Base-by-base conservation (phyloP, 768 basidiomycete genomes). In the Pluteus cervinus region DNA sequence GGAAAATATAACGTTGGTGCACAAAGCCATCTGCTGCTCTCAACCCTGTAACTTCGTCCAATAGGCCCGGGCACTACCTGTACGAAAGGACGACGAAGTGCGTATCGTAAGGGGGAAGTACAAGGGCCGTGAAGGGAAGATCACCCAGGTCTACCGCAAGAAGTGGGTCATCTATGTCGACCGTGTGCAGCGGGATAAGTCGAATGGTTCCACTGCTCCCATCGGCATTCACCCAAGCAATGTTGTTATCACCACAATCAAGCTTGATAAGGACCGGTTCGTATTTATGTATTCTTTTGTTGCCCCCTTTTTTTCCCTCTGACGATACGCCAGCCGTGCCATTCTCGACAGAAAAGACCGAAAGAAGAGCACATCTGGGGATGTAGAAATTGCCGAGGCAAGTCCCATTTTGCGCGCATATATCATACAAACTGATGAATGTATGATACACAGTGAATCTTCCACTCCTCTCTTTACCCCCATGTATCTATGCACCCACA, bases 91-190 rank as follows among this genome's bases (percentile, higher is more conserved):
- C 53, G 94, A 99, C 62, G 94, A 98, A 68, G 94, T 98, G 48
- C 73, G 85, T 57, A 91, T 99, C 53, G 88, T 97, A 43, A 79
- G 94, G 48, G 94, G 94, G 40, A 93, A 94, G 65, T 92, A 96
- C 79, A 96, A 96, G 76, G 94, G 96, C 36, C 80, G 92, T 58
- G 94, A 99, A 75, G 94, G 94, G 56, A 97, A 97, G 71, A 81
- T 99, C 46, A 89, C 88, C 43, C 85, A 92, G 67, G 93, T 97
- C 48, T 94, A 93, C 77, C 86, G 93, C 63, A 94, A 94, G 82
- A 93, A 94, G 66, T 98, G 89, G 87, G 89, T 97, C 39, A 86
- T 99, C 63, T 85, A 97, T 68, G 87, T 99, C 58, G 94, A 99
- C 67, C 89, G 94, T 59, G 91, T 99, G 39, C 83, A 86, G 63